phyloP scores from a whole-genome alignment of 805 yeast species.

The Yarrowia divulgata region DNA sequence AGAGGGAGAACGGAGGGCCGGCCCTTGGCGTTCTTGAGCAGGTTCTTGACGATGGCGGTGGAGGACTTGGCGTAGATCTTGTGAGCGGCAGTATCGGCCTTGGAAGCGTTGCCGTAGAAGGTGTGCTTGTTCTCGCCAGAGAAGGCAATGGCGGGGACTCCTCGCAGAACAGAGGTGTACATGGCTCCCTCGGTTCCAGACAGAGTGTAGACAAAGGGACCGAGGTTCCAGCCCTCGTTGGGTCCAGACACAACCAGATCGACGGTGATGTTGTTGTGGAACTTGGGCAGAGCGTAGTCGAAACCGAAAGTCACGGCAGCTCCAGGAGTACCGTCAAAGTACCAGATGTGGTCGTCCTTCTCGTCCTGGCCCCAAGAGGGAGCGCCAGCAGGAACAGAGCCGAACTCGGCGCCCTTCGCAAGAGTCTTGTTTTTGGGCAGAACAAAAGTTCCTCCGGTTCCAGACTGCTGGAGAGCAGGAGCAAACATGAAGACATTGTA shows the following conservation, averaged over 20 bases:
- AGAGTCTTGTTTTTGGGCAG: constrained; percentile 52
- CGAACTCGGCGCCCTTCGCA: constrained; percentile 55
- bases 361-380: constrained; percentile 59
- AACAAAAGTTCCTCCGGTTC: constrained; percentile 63
- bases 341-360: constrained; percentile 53
- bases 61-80: constrained; percentile 36
- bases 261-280: constrained; percentile 52
- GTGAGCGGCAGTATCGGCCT: constrained; percentile 16
- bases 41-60: constrained; percentile 34
- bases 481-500: constrained; percentile 60
- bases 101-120: constrained; percentile 34
- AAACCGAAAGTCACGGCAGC: constrained; percentile 55
- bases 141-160: constrained; percentile 55
- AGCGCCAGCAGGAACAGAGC: constrained; percentile 56
- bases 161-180: constrained; percentile 53
- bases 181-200: constrained; percentile 57
- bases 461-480: constrained; percentile 60
- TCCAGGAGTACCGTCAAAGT: constrained; percentile 58
- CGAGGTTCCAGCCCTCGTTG: constrained; percentile 55
- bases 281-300: constrained; percentile 54
- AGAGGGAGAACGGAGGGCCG: constrained; percentile 31
- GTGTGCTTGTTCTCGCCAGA: constrained; percentile 48
- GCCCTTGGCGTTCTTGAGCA: constrained; percentile 29
- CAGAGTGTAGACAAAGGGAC: constrained; percentile 52
- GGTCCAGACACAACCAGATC: constrained; percentile 59